Percentiles rank a stretch among this genome's conserved stretches.
These are phyloP conservation scores for Wickerhamomyces sp. DNA, from an alignment of 1,139 yeast species.

Conservation along the genomic window DNA sequence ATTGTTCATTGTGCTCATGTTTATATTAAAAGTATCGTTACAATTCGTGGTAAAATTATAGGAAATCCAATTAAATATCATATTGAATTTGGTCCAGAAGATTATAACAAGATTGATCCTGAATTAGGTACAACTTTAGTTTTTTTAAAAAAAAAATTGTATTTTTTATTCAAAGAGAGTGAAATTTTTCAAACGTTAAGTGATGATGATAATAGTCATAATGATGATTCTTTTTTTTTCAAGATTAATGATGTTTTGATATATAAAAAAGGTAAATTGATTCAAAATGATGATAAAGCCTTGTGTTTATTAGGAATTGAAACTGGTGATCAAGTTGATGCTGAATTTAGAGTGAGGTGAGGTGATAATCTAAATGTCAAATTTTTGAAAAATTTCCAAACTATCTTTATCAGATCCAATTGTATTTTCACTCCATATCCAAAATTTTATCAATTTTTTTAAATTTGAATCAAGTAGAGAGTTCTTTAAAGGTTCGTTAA, in stretches of 20 bases:
- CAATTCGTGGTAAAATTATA: conserved; percentile 17
- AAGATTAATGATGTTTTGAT: conserved; percentile 30
- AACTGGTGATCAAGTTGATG: conserved; percentile 61
- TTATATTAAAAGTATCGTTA: conserved; percentile 49
- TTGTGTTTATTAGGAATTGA: conserved; percentile 58
- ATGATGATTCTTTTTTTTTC: conserved; percentile 21
- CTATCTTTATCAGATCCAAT: conserved; percentile 15
- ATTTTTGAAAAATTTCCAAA: not conserved
- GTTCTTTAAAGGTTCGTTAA: too few relatives aligned
- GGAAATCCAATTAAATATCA: conserved; percentile 47
- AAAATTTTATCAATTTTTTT: conserved; percentile 50
- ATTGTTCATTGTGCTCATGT: conserved; percentile 79
- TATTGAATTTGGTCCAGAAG: conserved; percentile 79
- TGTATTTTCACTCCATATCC: conserved; percentile 58
- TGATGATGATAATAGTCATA: too few relatives aligned
- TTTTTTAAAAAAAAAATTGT: conserved; percentile 50
- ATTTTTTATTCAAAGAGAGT: conserved; percentile 49
- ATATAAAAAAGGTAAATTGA: conserved; percentile 27
- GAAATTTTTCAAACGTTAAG: conserved; percentile 26
- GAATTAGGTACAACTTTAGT: conserved; percentile 67
- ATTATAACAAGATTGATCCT: conserved; percentile 50
- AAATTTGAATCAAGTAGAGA: conserved; percentile 38
- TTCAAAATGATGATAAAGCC: conserved; percentile 40
- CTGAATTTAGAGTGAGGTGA: conserved; percentile 25
- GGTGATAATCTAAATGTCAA: conserved; percentile 1